Percentiles rank a stretch among this genome's conserved stretches.
Evolutionary conservation across 495 filamentous ascomycete genomes (phyloP).

Genomic region (Hapsidospora chrysogenum): DNA sequence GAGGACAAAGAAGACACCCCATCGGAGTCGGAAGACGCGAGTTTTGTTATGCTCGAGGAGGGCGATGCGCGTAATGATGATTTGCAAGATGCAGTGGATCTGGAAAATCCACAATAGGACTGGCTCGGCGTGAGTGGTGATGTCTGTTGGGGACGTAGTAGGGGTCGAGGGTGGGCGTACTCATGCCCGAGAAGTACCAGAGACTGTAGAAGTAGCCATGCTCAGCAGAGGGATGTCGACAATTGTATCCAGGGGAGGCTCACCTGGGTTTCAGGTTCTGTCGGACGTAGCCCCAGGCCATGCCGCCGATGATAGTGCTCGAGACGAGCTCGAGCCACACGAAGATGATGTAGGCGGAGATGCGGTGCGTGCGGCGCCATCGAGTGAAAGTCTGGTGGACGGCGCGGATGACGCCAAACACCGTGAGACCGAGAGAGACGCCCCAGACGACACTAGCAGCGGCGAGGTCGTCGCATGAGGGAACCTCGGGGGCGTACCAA

Average conservation of each 20-base stretch:
- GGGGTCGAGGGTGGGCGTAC: too few species aligned
- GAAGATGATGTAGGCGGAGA: conserved; percentile 14
- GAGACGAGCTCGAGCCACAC: conserved; percentile 11
- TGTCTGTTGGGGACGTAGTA: too few species aligned
- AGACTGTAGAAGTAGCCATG: too few species aligned
- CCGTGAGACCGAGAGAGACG: conserved; percentile 9
- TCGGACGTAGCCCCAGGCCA: conserved; percentile 12
- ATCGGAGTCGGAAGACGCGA: conserved; percentile 13
- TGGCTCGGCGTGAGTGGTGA: too few species aligned
- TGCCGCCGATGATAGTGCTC: conserved; percentile 6
- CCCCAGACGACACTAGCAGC: conserved; percentile 14
- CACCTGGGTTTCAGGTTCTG: conserved; percentile 10
- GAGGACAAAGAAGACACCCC: conserved; percentile 19
- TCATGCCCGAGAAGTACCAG: too few species aligned
- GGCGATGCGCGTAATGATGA: conserved; percentile 29
- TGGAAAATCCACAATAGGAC: conserved; percentile 16
- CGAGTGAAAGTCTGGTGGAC: conserved; percentile 10
- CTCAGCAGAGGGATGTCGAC: too few species aligned
- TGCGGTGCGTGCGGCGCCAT: conserved; percentile 4
- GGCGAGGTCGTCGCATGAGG: conserved; percentile 7
- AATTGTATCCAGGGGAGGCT: too few species aligned
- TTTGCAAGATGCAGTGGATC: conserved; percentile 27
- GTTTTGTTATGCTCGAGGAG: conserved; percentile 21
- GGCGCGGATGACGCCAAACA: conserved; percentile 9
- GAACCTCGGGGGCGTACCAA: too few species aligned